These are phyloP conservation scores for Rhodotorula kratochvilovae DNA, from an alignment of 768 basidiomycete genomes.

Conservation along the genomic window DNA sequence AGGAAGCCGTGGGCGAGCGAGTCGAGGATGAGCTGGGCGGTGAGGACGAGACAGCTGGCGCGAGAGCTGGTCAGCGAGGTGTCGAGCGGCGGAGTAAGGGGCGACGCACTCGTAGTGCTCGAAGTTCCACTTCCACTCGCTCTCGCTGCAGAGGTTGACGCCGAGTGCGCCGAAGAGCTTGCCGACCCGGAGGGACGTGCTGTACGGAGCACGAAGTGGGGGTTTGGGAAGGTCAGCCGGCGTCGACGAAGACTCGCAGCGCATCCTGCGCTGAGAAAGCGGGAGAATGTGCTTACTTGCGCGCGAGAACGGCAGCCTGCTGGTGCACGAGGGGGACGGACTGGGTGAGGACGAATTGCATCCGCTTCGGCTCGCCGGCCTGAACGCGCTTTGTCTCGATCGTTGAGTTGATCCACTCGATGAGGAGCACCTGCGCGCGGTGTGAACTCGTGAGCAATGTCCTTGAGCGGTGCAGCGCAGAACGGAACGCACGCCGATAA, in stretches of 20 bases:
- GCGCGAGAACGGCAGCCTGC: constrained; percentile 5
- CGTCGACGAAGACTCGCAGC: too few relatives aligned
- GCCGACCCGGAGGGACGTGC: constrained; percentile 16
- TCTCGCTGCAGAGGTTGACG: constrained; percentile 11
- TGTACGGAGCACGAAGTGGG: too few relatives aligned
- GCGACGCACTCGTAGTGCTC: constrained; percentile 7
- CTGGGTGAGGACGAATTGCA: constrained; percentile 20
- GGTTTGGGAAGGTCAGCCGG: too few relatives aligned
- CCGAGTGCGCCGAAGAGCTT: constrained; percentile 20
- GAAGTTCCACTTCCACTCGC: constrained; percentile 13
- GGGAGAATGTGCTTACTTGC: neutral
- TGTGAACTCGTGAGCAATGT: too few relatives aligned
- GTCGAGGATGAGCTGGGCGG: constrained; percentile 24
- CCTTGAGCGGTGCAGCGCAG: neutral
- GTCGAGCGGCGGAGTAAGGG: neutral
- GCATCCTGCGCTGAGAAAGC: too few relatives aligned
- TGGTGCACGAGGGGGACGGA: constrained; percentile 21
- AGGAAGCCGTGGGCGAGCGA: constrained; percentile 29
- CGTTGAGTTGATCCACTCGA: constrained; percentile 8
- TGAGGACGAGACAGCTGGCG: constrained; percentile 16
- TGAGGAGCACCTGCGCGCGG: constrained; percentile 4
- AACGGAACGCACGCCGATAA: constrained; percentile 9
- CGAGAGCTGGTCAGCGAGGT: neutral
- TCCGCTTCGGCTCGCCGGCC: neutral
- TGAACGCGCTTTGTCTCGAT: neutral